A percentile compares a stretch with the other conserved stretches of the same genome.
Evolutionary conservation across 73 alveolate species (phyloP).

Genomic region (Stentor roeselii): DNA sequence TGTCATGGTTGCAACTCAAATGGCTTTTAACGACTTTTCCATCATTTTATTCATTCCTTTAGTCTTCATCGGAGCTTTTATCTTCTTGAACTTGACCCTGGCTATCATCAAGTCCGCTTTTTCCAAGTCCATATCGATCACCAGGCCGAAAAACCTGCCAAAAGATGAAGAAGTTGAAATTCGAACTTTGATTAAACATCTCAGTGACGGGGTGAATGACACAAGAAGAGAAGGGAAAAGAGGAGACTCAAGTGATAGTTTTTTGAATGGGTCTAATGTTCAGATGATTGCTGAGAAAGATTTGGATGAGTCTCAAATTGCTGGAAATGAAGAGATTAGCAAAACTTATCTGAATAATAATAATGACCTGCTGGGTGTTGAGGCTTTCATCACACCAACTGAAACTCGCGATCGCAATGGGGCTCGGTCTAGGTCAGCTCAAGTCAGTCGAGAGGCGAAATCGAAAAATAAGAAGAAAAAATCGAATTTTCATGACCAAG

Average conservation of each 20-base stretch:
- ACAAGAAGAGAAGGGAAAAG: background rate
- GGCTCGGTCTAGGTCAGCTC: too few species aligned
- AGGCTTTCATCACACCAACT: too few species aligned
- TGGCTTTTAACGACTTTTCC: conserved; percentile 42
- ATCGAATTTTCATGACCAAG: too few species aligned
- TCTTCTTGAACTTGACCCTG: conserved; percentile 78
- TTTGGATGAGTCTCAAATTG: too few species aligned
- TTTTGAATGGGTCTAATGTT: background rate
- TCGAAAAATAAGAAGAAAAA: too few species aligned
- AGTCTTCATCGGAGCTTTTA: conserved; percentile 85
- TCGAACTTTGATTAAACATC: background rate
- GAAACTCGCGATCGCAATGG: too few species aligned
- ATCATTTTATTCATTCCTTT: conserved; percentile 34
- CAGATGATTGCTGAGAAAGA: background rate
- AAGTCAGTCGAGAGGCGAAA: too few species aligned
- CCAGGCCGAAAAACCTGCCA: background rate
- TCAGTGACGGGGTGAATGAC: background rate
- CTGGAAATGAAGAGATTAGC: too few species aligned
- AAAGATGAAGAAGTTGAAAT: background rate
- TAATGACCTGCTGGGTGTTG: too few species aligned
- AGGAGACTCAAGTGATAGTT: background rate
- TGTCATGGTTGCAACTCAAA: conserved; percentile 41
- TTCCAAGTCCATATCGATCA: background rate
- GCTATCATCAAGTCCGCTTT: conserved; percentile 91
- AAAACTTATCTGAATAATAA: too few species aligned